Evolutionary conservation across 208 protist genomes (phyloP).

Genomic region (Trypanosoma cruzi): DNA sequence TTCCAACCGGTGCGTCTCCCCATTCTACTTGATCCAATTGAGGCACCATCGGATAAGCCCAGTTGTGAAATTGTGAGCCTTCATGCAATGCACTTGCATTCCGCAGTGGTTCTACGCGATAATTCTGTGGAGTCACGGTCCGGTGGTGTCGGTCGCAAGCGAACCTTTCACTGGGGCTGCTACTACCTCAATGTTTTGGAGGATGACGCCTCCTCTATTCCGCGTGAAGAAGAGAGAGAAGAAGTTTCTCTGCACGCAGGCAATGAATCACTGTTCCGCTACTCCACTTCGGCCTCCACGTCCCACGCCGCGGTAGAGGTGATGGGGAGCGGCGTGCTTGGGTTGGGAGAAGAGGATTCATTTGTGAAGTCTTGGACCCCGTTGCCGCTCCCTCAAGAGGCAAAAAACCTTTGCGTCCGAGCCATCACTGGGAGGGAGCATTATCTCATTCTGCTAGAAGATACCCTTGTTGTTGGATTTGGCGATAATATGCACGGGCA

Average conservation of each 20-base stretch:
- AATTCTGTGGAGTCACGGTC: not conserved
- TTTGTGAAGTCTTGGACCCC: slow-evolving; percentile 28
- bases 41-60: not conserved
- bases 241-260: slow-evolving; percentile 52
- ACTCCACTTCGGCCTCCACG: slow-evolving; percentile 1
- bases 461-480: slow-evolving; percentile 62
- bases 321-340: slow-evolving; percentile 58
- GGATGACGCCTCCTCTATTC: slow-evolving; percentile 57
- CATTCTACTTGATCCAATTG: slow-evolving; percentile 1
- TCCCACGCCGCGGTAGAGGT: slow-evolving; percentile 18
- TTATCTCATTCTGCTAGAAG: slow-evolving; percentile 40
- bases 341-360: slow-evolving; percentile 53
- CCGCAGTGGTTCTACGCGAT: slow-evolving; percentile 44
- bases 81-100: slow-evolving; percentile 82
- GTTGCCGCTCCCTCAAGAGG: slow-evolving; percentile 21
- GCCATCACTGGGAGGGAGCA: slow-evolving; percentile 57
- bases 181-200: slow-evolving; percentile 81
- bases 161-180: slow-evolving; percentile 81
- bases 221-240: slow-evolving; percentile 30
- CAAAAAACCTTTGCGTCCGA: slow-evolving; percentile 13
- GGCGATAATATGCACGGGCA: slow-evolving; percentile 86
- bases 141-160: not conserved
- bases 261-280: slow-evolving; percentile 62
- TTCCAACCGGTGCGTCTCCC: slow-evolving; percentile 23
- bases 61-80: slow-evolving; percentile 43